These are phyloP conservation scores for Citrus unshiu DNA, from an alignment of 345 rosid species.

Conservation along the genomic window DNA sequence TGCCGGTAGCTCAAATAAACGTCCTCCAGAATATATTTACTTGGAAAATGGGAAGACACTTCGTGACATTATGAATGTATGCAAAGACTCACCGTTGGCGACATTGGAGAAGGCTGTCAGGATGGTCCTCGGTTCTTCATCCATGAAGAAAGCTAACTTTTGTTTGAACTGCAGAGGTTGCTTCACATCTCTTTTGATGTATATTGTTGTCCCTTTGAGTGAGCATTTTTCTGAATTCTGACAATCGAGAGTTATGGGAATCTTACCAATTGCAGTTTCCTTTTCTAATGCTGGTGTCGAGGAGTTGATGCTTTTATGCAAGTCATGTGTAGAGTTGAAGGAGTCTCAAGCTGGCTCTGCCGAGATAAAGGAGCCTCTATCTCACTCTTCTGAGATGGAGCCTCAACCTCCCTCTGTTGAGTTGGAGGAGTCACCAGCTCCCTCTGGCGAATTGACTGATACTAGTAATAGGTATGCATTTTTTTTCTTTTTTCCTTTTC, in stretches of 20 bases:
- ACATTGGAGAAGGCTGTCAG: conserved; percentile 54
- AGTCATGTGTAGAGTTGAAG: conserved; percentile 44
- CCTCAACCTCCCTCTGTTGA: conserved; percentile 24
- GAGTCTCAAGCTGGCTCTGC: conserved; percentile 29
- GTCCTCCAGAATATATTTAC: conserved; percentile 73
- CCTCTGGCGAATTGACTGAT: conserved; percentile 24
- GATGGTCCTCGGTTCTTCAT: conserved; percentile 43
- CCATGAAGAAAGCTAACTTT: conserved; percentile 44
- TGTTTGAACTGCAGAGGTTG: conserved; percentile 92
- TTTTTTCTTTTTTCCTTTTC: neutral
- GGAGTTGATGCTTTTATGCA: conserved; percentile 47
- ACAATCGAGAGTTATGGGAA: neutral
- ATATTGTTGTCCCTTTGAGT: neutral
- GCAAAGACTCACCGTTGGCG: conserved; percentile 59
- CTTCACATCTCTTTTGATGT: conserved; percentile 21
- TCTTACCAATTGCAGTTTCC: conserved; percentile 37
- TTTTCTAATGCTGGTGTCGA: conserved; percentile 24
- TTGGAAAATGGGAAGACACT: conserved; percentile 75
- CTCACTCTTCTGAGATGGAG: conserved; percentile 17
- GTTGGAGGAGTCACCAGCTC: conserved; percentile 17
- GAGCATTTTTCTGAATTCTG: neutral
- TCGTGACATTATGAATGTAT: conserved; percentile 78
- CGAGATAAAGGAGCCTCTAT: conserved; percentile 17
- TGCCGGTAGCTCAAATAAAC: conserved; percentile 82
- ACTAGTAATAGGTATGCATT: conserved; percentile 31